Conservation (phyloP, 345 rosid species). For the Gossypium australe region DNA sequence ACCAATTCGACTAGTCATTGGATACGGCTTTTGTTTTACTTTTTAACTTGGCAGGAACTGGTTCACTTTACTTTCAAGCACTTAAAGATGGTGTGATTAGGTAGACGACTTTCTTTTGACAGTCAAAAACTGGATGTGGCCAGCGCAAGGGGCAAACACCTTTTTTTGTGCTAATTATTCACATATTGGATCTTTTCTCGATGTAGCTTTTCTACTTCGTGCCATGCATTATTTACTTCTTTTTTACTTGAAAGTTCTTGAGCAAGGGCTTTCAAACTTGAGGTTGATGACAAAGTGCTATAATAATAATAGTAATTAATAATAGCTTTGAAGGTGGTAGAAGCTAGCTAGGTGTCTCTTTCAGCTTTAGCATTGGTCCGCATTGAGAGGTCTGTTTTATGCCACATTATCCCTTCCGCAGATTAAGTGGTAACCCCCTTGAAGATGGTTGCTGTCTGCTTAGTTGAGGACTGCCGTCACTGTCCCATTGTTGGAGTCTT, state of each 20-base stretch:
- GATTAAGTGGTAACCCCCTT: not conserved
- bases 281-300: not conserved
- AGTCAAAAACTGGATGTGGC: not conserved
- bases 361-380: constrained; percentile 14
- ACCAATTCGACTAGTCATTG: no score
- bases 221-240: not conserved
- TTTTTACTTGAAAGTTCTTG: not conserved
- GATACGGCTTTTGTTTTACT: no score
- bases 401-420: constrained; percentile 8
- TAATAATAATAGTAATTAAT: not conserved
- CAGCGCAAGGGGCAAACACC: no score
- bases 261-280: not conserved
- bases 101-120: not conserved
- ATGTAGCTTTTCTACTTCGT: not conserved
- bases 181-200: no score
- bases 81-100: not conserved
- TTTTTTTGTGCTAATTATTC: no score
- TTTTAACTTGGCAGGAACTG: not conserved
- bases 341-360: constrained; percentile 11
- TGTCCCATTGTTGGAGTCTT: not conserved
- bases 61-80: not conserved
- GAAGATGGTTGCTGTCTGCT: constrained; percentile 10
- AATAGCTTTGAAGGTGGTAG: constrained; percentile 4
- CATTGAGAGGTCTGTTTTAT: constrained; percentile 20
- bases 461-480: not conserved